Base-by-base conservation (phyloP, 306 rosid genomes). In the Vigna trinervia region DNA sequence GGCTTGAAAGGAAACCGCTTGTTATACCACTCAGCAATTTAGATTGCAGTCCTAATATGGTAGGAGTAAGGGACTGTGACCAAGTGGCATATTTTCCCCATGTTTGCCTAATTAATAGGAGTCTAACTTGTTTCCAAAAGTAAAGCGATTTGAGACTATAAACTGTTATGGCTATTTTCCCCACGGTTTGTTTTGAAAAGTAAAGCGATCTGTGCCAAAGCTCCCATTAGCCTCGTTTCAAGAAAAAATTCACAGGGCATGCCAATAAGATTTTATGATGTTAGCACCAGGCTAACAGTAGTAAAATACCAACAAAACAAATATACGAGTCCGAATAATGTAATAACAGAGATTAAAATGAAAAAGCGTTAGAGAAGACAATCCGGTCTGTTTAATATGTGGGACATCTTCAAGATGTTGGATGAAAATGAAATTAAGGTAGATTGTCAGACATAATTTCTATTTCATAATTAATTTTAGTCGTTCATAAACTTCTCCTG, bases 1-100 rank as follows among this genome's bases (percentile, higher is more conserved):
- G 97, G 99, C 3, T 61, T 92, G 80, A 92, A 81, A 86, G 88
- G 89, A 47, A 81, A 79, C 11, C 71, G 88, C 39, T 69, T 76
- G 80, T 80, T 32, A 6, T 80, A 82, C 52, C 89, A 83, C 74
- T 89, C 97, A 0, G 83, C 86, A 8, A 71, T 77, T 65, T 92
- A 90, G 81, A 50, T 36, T 28, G 8, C 60, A n/a, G 23, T 30
- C 36, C 45, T 34, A 32, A 17, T 32, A 36, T 47, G 63, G 20
- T 51, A 4, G 58, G 58, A 52, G 10, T n/a, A 26, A 19, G 39
- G 34, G 26, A 34, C 17, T 61, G 28, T 78, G 57, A 41, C 52
- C 47, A 20, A 62, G 26, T 53, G 9, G 50, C 50, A 43, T 61
- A 53, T 62, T 20, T 61, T 47, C 20, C 11, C 14, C 46, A 5